Conservation (phyloP, 176 grass and related monocot genomes). For the Cocos nucifera region DNA sequence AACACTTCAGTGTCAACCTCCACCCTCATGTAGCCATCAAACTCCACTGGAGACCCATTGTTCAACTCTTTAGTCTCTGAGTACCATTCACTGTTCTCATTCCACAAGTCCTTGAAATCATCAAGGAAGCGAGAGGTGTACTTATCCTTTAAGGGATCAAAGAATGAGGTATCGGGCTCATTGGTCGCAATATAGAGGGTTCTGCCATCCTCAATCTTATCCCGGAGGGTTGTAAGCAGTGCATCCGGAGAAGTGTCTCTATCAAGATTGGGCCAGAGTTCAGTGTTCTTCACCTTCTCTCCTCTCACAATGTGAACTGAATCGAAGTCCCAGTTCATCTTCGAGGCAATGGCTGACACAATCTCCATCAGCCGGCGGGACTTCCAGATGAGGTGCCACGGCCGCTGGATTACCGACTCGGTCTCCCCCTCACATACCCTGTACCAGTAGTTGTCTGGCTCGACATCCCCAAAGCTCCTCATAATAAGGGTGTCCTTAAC, state of each 20-base stretch:
- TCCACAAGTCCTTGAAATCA: conserved; percentile 17
- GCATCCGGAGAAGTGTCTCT: conserved; percentile 10
- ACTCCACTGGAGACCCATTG: neutral
- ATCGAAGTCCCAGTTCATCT: conserved; percentile 14
- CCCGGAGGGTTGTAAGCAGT: conserved; percentile 3
- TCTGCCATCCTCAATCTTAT: conserved; percentile 15
- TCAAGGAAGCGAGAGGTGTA: conserved; percentile 12
- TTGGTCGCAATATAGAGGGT: conserved; percentile 8
- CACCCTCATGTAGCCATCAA: conserved; percentile 19
- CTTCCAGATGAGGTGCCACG: conserved; percentile 19
- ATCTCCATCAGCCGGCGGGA: conserved; percentile 17
- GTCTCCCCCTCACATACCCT: conserved; percentile 17
- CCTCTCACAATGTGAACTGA: conserved; percentile 13
- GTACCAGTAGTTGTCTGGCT: conserved; percentile 22
- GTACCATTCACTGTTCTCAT: conserved; percentile 17
- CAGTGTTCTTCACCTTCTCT: conserved; percentile 13
- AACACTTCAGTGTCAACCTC: conserved; percentile 16
- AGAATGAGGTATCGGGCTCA: conserved; percentile 4
- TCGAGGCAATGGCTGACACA: conserved; percentile 8
- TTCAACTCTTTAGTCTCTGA: conserved; percentile 14
- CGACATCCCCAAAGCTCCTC: conserved; percentile 16
- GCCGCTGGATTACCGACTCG: conserved; percentile 17
- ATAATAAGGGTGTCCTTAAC: conserved; percentile 15
- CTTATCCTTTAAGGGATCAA: conserved; percentile 18
- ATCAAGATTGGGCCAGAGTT: conserved; percentile 16